Evolutionary conservation across 2,329 filamentous ascomycete species (phyloP), one percentile per base, ranked within the genome.

Genomic region (Fusarium bactridioides): DNA sequence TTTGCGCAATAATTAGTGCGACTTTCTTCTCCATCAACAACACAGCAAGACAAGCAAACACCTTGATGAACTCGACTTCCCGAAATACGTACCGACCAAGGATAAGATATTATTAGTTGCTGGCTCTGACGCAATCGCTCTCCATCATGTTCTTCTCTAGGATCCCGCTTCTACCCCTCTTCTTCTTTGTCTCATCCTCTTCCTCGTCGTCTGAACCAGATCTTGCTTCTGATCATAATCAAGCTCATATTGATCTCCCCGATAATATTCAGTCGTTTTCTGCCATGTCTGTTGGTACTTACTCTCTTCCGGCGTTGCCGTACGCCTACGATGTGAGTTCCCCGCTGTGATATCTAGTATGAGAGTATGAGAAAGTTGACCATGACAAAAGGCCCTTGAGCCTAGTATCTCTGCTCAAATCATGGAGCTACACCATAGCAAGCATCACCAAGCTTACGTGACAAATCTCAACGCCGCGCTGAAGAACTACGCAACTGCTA

Each of bases 361-460:
- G 31, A 23, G 33, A 21, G 18, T 8, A 33, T 21, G 18, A 31
- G 27, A 38, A 25, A 47, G n/a, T 53, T 72, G 27, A 72, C 55
- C 21, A 7, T 11, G n/a, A 19, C 13, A 43, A 12, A 13, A 92
- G 89, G 91, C 91, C 38, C 85, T 93, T 55, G 91, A 93, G 80
- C 91, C 91, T 15, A 88, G 90, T 83, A 94, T 95, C 84, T 93
- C 91, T 38, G 86, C 85, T 75, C 88, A 94, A 80, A 95, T 94
- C 81, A 95, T 95, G 93, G 89, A 92, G 81, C 88, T 95, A 56
- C 93, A 95, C 81, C 92, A 95, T 83, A 84, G 85, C 81, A 94
- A 93, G 83, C 93, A 95, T 81, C 93, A 95, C 82, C 90, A 93
- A 78, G 87, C 93, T 38, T 95, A 95, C 81, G 88, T 95, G 72